Evolutionary conservation across 1,284 basidiomycete genomes (phyloP).

Genomic region (Malassezia arunalokei): DNA sequence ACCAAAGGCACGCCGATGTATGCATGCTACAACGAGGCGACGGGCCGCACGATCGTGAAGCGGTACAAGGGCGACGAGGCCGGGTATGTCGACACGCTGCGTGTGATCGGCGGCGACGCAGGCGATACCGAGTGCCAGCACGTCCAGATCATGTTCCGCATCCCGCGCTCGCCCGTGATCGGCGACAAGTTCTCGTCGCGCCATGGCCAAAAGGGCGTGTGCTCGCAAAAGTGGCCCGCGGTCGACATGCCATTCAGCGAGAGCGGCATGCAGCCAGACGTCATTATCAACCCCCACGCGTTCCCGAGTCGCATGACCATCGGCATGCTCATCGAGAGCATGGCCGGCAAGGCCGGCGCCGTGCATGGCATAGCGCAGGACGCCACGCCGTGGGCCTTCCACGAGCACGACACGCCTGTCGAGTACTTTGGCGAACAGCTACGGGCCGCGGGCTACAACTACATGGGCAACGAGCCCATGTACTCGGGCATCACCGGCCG

Average conservation of each 20-base stretch:
- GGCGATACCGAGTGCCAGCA: conserved; percentile 82
- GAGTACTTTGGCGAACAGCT: conserved; percentile 97
- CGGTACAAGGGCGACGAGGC: conserved; percentile 96
- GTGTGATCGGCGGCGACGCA: conserved; percentile 73
- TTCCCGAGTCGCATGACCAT: conserved; percentile 99
- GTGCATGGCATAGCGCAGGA: conserved; percentile 98
- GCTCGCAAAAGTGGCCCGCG: conserved; percentile 96
- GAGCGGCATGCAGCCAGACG: conserved; percentile 95
- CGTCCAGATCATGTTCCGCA: conserved; percentile 81
- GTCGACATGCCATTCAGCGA: conserved; percentile 99
- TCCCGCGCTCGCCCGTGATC: conserved; percentile 89
- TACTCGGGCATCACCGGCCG: conserved; percentile 98
- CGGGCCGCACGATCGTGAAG: conserved; percentile 67
- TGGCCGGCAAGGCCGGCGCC: conserved; percentile 95
- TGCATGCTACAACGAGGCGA: conserved; percentile 77
- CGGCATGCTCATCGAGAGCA: conserved; percentile 97
- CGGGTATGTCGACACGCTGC: conserved; percentile 81
- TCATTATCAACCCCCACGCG: conserved; percentile 99
- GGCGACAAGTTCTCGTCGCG: conserved; percentile 99
- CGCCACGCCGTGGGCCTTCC: conserved; percentile 69
- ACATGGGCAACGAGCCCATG: conserved; percentile 99
- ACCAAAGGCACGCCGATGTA: conserved; percentile 59
- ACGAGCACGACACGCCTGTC: conserved; percentile 86
- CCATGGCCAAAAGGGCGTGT: conserved; percentile 98
- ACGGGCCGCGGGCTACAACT: conserved; percentile 87